Conservation (phyloP, 1,284 basidiomycete species). For the Spongiforma sp. region DNA sequence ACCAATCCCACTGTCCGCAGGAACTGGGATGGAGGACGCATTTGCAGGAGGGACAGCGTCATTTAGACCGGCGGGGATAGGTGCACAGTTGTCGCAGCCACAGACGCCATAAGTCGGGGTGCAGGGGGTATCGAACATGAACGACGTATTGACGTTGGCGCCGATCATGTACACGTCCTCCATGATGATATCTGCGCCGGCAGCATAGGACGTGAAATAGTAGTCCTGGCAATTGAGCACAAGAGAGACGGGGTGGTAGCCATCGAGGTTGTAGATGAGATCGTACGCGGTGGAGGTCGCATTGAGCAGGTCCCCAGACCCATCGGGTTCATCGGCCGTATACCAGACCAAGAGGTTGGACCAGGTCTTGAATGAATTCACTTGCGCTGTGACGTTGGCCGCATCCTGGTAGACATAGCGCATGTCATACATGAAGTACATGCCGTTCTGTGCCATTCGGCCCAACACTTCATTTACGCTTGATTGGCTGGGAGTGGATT, state of each 20-base stretch:
- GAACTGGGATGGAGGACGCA: constrained; percentile 21
- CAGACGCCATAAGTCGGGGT: constrained; percentile 70
- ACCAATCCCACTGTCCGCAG: constrained; percentile 34
- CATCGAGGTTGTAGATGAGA: constrained; percentile 70
- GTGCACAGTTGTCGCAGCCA: constrained; percentile 62
- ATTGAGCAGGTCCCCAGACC: constrained; percentile 66
- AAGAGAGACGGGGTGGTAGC: constrained; percentile 77
- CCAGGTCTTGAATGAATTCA: constrained; percentile 66
- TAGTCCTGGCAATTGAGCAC: constrained; percentile 79
- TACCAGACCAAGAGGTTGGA: constrained; percentile 79
- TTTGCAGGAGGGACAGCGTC: constrained; percentile 35
- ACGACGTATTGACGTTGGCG: constrained; percentile 71
- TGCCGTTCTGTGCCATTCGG: constrained; percentile 70
- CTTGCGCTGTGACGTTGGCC: constrained; percentile 67
- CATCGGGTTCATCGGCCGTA: constrained; percentile 79
- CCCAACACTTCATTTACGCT: constrained; percentile 63
- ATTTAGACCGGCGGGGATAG: constrained; percentile 34
- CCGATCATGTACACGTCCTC: constrained; percentile 65
- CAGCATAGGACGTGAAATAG: constrained; percentile 60
- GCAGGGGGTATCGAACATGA: constrained; percentile 56
- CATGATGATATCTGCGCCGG: constrained; percentile 66
- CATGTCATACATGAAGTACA: constrained; percentile 84
- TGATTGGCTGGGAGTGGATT: constrained; percentile 60
- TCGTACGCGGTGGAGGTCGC: constrained; percentile 63
- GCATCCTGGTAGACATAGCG: constrained; percentile 65